Evolutionary conservation across 202 grass and related monocot species (phyloP), one percentile per base, ranked within the genome.

Genomic region (Setaria italica): DNA sequence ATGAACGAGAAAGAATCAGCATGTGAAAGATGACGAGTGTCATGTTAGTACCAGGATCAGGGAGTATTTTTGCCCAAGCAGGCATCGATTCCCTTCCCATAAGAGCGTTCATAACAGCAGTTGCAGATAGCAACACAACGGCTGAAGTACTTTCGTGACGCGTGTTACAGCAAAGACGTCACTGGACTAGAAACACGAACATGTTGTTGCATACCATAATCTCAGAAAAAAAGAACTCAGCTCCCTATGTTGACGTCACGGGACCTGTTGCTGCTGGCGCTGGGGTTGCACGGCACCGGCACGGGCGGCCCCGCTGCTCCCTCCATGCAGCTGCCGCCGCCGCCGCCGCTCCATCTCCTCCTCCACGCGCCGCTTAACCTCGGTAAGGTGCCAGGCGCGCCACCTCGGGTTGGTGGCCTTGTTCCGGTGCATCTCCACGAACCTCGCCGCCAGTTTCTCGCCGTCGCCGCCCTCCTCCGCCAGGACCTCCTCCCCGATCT

Each of bases 401-500:
- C 84, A 90, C 16, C 1, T 0, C 41, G 84, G 67, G 43, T 21
- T 9, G 2, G 17, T 2, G 80, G 67, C 69, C 69, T n/a, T 90
- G 85, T 90, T 90, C 80, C 25, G 32, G 68, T 90, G 75, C 89
- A 90, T 90, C 12, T 68, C 89, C 15, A 87, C 75, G 89, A 90
- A 90, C 69, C 51, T 83, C 7, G 2, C 63, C 12, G 8, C 41
- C 51, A 87, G 80, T 51, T 0, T 46, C 21, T 62, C 19, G 8
- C 62, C 69, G 69, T 62, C 19, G 8, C 62, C 69, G 69, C 75
- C 74, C 32, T 29, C 42, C 1, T 0, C 42, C 1, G 0, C 0
- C 25, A 85, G 71, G 8, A 62, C 78, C 3, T 63, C 62, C 34
- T 7, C 0, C 75, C 89, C 84, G 53, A 90, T 87, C 80, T 90